These are phyloP conservation scores for Verticillium dahliae DNA, from an alignment of 2,329 filamentous ascomycete genomes.

Conservation along the genomic window DNA sequence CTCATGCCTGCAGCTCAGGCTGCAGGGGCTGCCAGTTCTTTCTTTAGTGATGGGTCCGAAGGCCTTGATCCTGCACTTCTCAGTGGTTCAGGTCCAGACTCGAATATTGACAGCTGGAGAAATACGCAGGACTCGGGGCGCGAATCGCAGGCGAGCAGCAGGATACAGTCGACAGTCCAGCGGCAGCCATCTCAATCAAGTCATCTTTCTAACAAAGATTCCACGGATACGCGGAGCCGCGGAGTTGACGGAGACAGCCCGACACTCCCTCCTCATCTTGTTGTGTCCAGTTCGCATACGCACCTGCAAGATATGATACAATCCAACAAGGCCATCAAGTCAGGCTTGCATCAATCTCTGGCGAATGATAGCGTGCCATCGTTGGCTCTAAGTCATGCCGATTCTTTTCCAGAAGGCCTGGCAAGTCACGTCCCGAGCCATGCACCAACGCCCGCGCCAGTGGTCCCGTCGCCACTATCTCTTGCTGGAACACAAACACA, in stretches of 20 bases:
- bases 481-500: constrained; percentile 9
- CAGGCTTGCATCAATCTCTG: constrained; percentile 46
- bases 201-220: constrained; percentile 41
- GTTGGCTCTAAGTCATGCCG: constrained; percentile 43
- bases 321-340: constrained; percentile 52
- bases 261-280: constrained; percentile 47
- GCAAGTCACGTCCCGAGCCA: constrained; percentile 19
- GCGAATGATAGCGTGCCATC: constrained; percentile 53
- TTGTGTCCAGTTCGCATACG: constrained; percentile 42
- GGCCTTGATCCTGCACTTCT: constrained; percentile 31
- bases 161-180: constrained; percentile 27
- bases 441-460: constrained; percentile 18
- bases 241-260: constrained; percentile 48
- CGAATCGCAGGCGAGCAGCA: constrained; percentile 32
- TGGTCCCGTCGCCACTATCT: constrained; percentile 13
- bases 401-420: constrained; percentile 33
- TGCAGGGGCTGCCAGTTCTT: constrained; percentile 9
- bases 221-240: constrained; percentile 31
- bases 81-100: constrained; percentile 24
- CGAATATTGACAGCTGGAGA: constrained; percentile 40
- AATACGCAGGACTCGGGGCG: constrained; percentile 45
- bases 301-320: constrained; percentile 55
- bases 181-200: constrained; percentile 45
- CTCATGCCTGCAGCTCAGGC: constrained; percentile 12
- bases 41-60: constrained; percentile 21